Evolutionary conservation across 176 grass and related monocot species (phyloP).

Genomic region (Avena insularis): DNA sequence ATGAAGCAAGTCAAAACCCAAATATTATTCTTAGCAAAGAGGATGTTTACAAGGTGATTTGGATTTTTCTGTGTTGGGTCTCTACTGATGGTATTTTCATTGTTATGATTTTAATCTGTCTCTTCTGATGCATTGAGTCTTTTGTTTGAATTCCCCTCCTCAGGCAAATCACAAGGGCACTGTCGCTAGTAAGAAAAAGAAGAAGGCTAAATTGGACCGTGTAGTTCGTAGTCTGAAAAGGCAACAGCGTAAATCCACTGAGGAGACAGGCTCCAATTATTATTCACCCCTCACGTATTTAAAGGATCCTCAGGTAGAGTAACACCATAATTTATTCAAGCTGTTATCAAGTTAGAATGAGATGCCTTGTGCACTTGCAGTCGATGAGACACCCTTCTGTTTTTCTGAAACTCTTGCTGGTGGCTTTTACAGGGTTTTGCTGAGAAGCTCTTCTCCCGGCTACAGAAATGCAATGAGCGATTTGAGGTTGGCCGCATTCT

Average conservation of each 20-base stretch:
- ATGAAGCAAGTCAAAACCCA: constrained; percentile 66
- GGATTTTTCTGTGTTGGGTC: background rate
- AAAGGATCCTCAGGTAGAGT: constrained; percentile 86
- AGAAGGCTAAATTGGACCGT: constrained; percentile 94
- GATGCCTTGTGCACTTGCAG: constrained; percentile 1
- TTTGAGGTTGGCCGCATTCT: constrained; percentile 72
- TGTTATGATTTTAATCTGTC: constrained; percentile 24
- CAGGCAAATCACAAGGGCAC: constrained; percentile 93
- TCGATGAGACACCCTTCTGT: background rate
- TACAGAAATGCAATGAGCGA: constrained; percentile 88
- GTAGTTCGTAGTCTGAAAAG: constrained; percentile 94
- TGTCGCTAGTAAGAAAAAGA: constrained; percentile 94
- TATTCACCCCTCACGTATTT: constrained; percentile 89
- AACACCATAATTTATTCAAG: constrained; percentile 4
- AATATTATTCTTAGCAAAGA: constrained; percentile 79
- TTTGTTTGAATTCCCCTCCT: constrained; percentile 34
- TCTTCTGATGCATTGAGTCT: constrained; percentile 21
- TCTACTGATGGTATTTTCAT: background rate
- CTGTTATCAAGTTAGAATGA: constrained; percentile 2
- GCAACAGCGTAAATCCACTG: constrained; percentile 74
- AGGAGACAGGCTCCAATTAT: constrained; percentile 65
- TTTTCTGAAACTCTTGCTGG: constrained; percentile 31
- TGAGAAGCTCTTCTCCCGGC: constrained; percentile 90
- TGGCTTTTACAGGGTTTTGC: constrained; percentile 73
- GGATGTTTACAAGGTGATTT: constrained; percentile 92